Base-by-base conservation (phyloP, 2,329 filamentous ascomycete species). In the Magnaporthiopsis incrustans region DNA sequence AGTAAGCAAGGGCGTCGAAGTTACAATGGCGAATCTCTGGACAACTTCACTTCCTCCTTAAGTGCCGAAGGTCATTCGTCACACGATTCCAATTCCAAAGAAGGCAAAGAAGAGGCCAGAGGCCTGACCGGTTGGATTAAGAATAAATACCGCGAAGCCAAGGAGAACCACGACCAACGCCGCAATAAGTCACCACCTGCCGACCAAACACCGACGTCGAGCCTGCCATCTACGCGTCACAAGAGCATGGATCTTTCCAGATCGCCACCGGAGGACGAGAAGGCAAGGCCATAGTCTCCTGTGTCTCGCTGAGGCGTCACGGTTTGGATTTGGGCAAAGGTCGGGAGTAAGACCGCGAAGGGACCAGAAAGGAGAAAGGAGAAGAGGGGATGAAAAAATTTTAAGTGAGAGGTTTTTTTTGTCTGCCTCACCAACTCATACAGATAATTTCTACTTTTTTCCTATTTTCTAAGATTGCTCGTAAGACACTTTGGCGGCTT, bases 91-190 rank as follows among this genome's bases (percentile, higher is more conserved):
- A 67, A 67, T 18, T 72, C 71, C 65, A 71, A 66, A 56, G 35
- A 74, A 70, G 61, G 70, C 63, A 78, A 72, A 65, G 81, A 84
- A 11, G 82, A 85, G 44, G 66, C 75, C 5, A 82, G 78, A 68
- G 82, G 82, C 3, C 77, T 84, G 11, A 77, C 85, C 10, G 80
- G 80, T 59, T 86, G 84, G 84, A 82, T 86, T 67, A 85, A 80
- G 71, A 82, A 76, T 72, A 86, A 86, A 71, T 85, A 85, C 70
- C 81, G 83, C 32, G 84, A 84, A 69, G 81, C 81, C 62, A 86
- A 85, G 71, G 84, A 85, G 67, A 83, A 75, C 57, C 79, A 76
- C 0, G 84, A 85, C 64, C 78, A 82, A 60, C 77, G 81, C 68
- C 78, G 84, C 61, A 81, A 79, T 68, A 85, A 85, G 71, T 85